Evolutionary conservation across 331 rosid genomes (phyloP), one percentile per base, ranked within the genome.

Genomic region (Quercus lobata): DNA sequence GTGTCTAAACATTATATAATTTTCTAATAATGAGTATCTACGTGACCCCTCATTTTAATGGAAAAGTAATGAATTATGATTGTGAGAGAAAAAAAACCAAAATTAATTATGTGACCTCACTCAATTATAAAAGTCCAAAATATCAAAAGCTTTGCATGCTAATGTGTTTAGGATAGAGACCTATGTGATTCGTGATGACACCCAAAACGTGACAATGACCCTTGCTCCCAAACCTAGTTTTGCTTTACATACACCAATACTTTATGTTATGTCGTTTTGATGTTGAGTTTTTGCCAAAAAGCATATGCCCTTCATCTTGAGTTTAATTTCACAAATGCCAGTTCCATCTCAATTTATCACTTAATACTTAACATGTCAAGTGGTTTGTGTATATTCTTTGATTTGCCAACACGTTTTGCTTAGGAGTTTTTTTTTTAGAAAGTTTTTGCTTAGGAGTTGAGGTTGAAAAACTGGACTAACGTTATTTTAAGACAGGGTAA

Each of bases 121-220:
- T 12, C 27, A 4, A 5, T 6, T 66, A 7, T 4, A 18, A 32
- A 68, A 5, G 16, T 22, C 41, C 41, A 9, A 19, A 32, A 68
- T 68, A 35, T 68, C 4, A 68, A 35, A 35, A 2, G 24, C 22
- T 35, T 35, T 35, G 53, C 25, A 35, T 68, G 54, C 53, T 2
- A 9, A 34, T 2, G 5, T 68, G 72, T 25, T 68, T 68, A 7
- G 35, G 80, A 69, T 68, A 30, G 27, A 25, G 77, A 69, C 80
- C 57, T 57, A 6, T 75, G 53, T 7, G 69, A 60, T 83, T 68
- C 62, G 69, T 74, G 86, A 69, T 27, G 37, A 83, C 78, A 79
- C 75, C 77, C 54, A 75, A 52, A 78, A 69, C 32, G 8, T 69
- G 71, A 70, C 34, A 10, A 35, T 34, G 83, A 68, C 82, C 30